Percentiles rank a stretch among this genome's conserved stretches.
Evolutionary conservation across 768 basidiomycete species (phyloP).

Genomic region (Boletales sp.): DNA sequence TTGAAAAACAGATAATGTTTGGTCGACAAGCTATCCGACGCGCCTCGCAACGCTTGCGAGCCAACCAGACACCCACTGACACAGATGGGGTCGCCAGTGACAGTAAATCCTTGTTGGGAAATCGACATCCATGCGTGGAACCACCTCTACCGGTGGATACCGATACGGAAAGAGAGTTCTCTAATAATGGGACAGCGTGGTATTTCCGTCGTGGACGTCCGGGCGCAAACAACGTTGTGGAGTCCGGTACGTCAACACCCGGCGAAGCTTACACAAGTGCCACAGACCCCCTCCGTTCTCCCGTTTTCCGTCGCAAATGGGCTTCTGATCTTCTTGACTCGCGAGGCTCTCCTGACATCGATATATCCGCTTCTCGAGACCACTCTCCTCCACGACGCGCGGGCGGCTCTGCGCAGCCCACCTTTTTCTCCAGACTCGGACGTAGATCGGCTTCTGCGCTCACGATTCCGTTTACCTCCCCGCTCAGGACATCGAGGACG

Average conservation of each 20-base stretch:
- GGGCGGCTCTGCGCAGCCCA: slow-evolving; percentile 19
- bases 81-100: slow-evolving; percentile 23
- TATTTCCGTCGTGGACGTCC: slow-evolving; percentile 51
- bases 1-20: slow-evolving; percentile 79
- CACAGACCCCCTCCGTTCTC: slow-evolving; percentile 39
- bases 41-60: slow-evolving; percentile 39
- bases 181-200: slow-evolving; percentile 47
- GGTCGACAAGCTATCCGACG: slow-evolving; percentile 73
- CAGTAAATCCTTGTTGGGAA: slow-evolving; percentile 19
- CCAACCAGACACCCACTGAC: slow-evolving; percentile 19
- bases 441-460: slow-evolving; percentile 45
- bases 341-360: slow-evolving; percentile 18
- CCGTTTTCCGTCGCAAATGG: slow-evolving; percentile 47
- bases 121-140: slow-evolving; percentile 36
- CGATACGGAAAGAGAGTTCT: slow-evolving; percentile 72
- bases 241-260: slow-evolving; percentile 34
- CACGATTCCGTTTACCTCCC: slow-evolving; percentile 32
- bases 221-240: slow-evolving; percentile 18
- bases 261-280: slow-evolving; percentile 22
- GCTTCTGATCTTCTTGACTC: slow-evolving; percentile 40
- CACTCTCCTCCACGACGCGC: slow-evolving; percentile 7
- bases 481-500: slow-evolving; percentile 16
- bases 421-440: slow-evolving; percentile 42
- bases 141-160: slow-evolving; percentile 71
- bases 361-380: slow-evolving; percentile 9